These are phyloP conservation scores for Penicillium janthinellum DNA, from an alignment of 2,329 filamentous ascomycete genomes.

Conservation along the genomic window DNA sequence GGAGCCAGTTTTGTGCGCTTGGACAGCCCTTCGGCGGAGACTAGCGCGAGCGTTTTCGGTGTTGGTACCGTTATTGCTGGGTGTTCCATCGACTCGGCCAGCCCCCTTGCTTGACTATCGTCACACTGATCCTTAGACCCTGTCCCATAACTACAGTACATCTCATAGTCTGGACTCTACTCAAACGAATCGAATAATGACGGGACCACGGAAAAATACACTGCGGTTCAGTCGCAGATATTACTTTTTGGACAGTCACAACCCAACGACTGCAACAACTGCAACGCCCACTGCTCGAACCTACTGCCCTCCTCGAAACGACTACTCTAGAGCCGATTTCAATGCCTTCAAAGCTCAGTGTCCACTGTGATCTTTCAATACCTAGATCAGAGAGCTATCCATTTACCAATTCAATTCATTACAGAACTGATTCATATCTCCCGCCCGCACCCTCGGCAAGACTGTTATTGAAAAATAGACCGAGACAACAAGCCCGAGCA, in stretches of 20 bases:
- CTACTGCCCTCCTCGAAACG: not conserved
- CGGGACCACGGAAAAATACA: not conserved
- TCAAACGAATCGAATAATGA: not conserved
- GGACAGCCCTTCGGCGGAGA: not conserved
- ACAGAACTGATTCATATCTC: not conserved
- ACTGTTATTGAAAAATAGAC: conserved; percentile 18
- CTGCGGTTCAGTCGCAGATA: not conserved
- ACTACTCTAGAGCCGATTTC: not conserved
- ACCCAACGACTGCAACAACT: not conserved
- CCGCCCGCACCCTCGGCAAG: conserved; percentile 1
- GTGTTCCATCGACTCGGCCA: conserved; percentile 17
- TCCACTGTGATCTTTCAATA: not conserved
- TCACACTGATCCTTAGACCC: conserved; percentile 25
- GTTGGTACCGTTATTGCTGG: not conserved
- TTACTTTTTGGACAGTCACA: not conserved
- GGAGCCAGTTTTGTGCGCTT: not conserved
- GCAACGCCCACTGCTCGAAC: not conserved
- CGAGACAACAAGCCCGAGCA: conserved; percentile 19
- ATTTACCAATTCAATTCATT: not conserved
- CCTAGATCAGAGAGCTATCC: not conserved
- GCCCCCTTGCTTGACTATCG: conserved; percentile 25
- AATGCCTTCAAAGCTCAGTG: not conserved
- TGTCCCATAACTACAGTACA: not conserved
- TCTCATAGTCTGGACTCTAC: not conserved
- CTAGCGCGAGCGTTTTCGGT: not conserved